Base-by-base conservation (phyloP, 1,284 basidiomycete genomes). In the Moniliophthora roreri region DNA sequence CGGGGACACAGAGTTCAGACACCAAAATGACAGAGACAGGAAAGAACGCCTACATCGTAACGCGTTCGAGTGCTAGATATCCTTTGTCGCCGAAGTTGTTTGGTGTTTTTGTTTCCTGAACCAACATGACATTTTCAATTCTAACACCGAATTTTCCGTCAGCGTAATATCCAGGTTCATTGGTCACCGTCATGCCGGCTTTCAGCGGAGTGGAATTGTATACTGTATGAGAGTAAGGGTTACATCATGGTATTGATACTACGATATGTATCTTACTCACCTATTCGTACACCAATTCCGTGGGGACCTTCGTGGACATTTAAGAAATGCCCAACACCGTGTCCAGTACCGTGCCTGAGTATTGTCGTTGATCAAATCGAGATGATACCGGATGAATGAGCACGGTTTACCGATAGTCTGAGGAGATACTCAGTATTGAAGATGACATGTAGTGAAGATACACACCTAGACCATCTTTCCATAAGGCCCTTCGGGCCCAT, bases 231-330 rank as follows among this genome's bases (percentile, higher is more conserved):
- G 11, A n/a, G 39, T 16, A 26, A 34, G n/a, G 2, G 52, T 24
- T 50, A 15, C 21, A 35, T 26, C 37, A 34, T 53, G 35, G 18
- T 2, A 32, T 15, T 21, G 20, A 40, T 15, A 26, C 8, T 16
- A n/a, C 8, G 16, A 32, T 21, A 38, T 39, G 37, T 8, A 36
- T 32, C 41, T 38, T 8, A 58, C 69, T 28, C 60, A 88, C 87
- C 73, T 35, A 91, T 87, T 40, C 92, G 81, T 42, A 83, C 82
- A 20, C 93, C 93, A 52, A 98, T 89, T 1, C 92, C 92, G 37
- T 94, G 92, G 0, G 94, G 94, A 2, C 93, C 93, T 79, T 96
- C 94, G 65, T 98, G 95, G 0, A 98, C 94, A 61, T 95, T 95
- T 48, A 98, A 71, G 72, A 89, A 97, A 60, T 92, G 89, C 0